phyloP scores from a whole-genome alignment of 2,329 filamentous ascomycete species.

The Didymosphaeria variabile region DNA sequence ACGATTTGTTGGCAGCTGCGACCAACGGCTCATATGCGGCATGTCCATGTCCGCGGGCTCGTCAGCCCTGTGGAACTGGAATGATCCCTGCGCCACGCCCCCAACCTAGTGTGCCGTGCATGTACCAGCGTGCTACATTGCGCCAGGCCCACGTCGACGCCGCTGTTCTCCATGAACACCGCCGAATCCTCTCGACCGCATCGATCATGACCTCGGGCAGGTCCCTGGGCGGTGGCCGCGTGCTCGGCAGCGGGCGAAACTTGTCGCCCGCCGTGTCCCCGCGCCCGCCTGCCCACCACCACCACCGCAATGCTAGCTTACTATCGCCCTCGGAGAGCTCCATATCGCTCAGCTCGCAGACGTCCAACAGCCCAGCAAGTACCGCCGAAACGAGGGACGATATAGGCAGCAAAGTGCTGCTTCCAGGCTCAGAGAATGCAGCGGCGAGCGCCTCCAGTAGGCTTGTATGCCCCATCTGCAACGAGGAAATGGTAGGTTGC shows the following conservation, averaged over 20 bases:
- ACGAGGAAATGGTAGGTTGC: slow-evolving; percentile 86
- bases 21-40: background rate
- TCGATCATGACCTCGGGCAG: slow-evolving; percentile 60
- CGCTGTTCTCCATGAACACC: slow-evolving; percentile 27
- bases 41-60: background rate
- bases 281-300: slow-evolving; percentile 37
- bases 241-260: slow-evolving; percentile 85
- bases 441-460: slow-evolving; percentile 68
- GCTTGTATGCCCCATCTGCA: slow-evolving; percentile 96
- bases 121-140: slow-evolving; percentile 8
- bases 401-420: slow-evolving; percentile 80
- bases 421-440: slow-evolving; percentile 67
- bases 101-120: slow-evolving; percentile 17
- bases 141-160: background rate
- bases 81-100: slow-evolving; percentile 28
- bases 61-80: slow-evolving; percentile 13
- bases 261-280: slow-evolving; percentile 71
- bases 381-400: slow-evolving; percentile 75
- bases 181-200: slow-evolving; percentile 28
- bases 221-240: slow-evolving; percentile 85
- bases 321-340: slow-evolving; percentile 76
- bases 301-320: slow-evolving; percentile 57
- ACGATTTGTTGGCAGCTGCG: background rate
- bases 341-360: slow-evolving; percentile 78
- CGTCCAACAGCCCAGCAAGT: slow-evolving; percentile 75